These are phyloP conservation scores for Aspergillus hancockii DNA, from an alignment of 495 filamentous ascomycete species.

Conservation along the genomic window DNA sequence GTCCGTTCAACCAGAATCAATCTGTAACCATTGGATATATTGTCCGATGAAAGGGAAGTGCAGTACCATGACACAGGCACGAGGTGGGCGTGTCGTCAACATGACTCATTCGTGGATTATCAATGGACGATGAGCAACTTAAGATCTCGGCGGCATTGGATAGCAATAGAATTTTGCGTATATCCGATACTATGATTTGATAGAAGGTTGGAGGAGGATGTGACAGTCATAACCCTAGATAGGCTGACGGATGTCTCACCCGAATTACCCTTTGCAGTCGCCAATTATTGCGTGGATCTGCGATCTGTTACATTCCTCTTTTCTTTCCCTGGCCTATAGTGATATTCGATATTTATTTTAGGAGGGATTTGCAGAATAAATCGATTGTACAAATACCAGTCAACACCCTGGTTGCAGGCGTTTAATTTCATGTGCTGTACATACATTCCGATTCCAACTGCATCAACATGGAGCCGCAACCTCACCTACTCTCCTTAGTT, in stretches of 20 bases:
- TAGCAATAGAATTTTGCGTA: not conserved
- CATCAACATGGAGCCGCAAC: not conserved
- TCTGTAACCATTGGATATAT: too few species aligned
- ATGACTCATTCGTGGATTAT: not conserved
- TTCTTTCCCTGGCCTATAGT: not conserved
- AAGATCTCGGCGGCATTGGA: not conserved
- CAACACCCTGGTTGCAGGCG: not conserved
- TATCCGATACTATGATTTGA: too few species aligned
- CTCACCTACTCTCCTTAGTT: constrained; percentile 23
- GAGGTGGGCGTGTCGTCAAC: not conserved
- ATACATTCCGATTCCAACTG: constrained; percentile 2
- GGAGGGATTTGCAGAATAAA: too few species aligned
- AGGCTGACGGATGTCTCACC: not conserved
- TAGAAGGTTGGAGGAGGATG: not conserved
- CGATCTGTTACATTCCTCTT: not conserved
- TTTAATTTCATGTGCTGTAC: not conserved
- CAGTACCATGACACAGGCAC: not conserved
- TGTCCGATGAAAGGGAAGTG: too few species aligned
- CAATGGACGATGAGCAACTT: not conserved
- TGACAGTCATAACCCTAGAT: not conserved
- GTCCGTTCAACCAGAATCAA: too few species aligned
- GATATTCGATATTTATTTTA: too few species aligned
- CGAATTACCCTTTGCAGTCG: not conserved
- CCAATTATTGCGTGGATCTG: not conserved
- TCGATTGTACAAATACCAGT: not conserved